These are phyloP conservation scores for Lithospermum erythrorhizon DNA, from an alignment of 257 asterid species.

Conservation along the genomic window DNA sequence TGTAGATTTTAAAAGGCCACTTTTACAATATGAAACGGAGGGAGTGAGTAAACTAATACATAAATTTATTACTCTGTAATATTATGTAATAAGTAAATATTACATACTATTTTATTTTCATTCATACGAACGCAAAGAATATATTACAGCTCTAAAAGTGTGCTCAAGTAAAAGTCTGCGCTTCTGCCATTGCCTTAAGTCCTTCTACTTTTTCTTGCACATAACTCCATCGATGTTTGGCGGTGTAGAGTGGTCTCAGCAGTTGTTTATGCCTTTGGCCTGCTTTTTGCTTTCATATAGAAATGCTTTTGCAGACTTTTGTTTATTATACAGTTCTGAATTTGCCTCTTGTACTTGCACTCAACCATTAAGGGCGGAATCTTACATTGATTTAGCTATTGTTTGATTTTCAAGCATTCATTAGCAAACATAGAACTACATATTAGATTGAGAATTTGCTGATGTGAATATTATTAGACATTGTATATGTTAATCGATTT, in stretches of 20 bases:
- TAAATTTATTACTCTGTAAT: too few relatives aligned
- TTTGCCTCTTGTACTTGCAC: constrained; percentile 14
- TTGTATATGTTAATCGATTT: neutral
- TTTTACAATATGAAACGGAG: too few relatives aligned
- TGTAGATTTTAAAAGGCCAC: too few relatives aligned
- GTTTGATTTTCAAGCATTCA: too few relatives aligned
- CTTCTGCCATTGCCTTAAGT: constrained; percentile 9
- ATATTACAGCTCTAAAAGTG: constrained; percentile 5
- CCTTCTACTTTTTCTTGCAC: constrained; percentile 14
- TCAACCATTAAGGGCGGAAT: neutral
- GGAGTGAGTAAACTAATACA: too few relatives aligned
- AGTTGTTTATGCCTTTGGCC: constrained; percentile 12
- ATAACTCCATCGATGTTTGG: constrained; percentile 8
- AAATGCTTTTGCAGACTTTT: constrained; percentile 10
- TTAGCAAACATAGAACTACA: too few relatives aligned
- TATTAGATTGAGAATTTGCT: too few relatives aligned
- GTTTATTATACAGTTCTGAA: constrained; percentile 8
- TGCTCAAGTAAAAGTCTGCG: constrained; percentile 4
- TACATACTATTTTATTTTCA: too few relatives aligned
- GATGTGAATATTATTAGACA: neutral
- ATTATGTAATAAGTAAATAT: too few relatives aligned
- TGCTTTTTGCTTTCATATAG: constrained; percentile 9
- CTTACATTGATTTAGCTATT: neutral
- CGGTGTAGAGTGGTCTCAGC: constrained; percentile 11
- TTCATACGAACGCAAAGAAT: too few relatives aligned